A percentile compares a stretch with the other conserved stretches of the same genome.
Conservation (phyloP, 1,139 yeast genomes). For the Yamadazyma epiphylla region DNA sequence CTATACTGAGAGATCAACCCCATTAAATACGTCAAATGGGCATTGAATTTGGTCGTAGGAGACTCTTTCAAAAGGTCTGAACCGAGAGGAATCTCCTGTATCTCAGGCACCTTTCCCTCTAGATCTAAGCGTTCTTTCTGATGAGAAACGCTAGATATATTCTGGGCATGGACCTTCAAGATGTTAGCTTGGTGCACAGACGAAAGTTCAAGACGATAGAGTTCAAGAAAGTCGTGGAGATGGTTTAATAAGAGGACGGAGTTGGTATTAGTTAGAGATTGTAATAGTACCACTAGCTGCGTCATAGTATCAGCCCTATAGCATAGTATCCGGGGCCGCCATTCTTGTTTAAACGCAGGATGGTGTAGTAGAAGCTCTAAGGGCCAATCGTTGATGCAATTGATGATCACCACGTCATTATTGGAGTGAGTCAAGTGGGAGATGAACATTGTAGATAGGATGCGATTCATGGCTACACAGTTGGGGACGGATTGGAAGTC, state of each 20-base stretch:
- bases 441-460: slow-evolving; percentile 21
- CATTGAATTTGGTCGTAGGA: slow-evolving; percentile 29
- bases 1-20: slow-evolving; percentile 23
- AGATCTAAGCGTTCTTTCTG: slow-evolving; percentile 14
- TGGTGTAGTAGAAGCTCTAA: slow-evolving; percentile 15
- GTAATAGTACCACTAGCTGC: slow-evolving; percentile 19
- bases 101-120: slow-evolving; percentile 20
- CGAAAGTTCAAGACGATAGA: slow-evolving; percentile 32
- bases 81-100: slow-evolving; percentile 27
- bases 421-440: slow-evolving; percentile 21
- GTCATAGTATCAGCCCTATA: slow-evolving; percentile 27
- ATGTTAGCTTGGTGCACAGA: slow-evolving; percentile 33
- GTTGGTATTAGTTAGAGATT: slow-evolving; percentile 5
- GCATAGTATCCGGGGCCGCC: slow-evolving; percentile 15
- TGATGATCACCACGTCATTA: slow-evolving; percentile 21
- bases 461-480: slow-evolving; percentile 19
- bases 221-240: slow-evolving; percentile 35
- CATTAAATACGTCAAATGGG: slow-evolving; percentile 27
- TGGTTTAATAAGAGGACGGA: slow-evolving; percentile 20
- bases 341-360: slow-evolving; percentile 15
- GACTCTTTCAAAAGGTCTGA: slow-evolving; percentile 30
- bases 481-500: slow-evolving; percentile 40
- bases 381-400: slow-evolving; percentile 24
- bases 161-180: slow-evolving; percentile 29
- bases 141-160: slow-evolving; percentile 21